Base-by-base conservation (phyloP, 352 stramenopile genomes). In the Phytophthora cactorum region DNA sequence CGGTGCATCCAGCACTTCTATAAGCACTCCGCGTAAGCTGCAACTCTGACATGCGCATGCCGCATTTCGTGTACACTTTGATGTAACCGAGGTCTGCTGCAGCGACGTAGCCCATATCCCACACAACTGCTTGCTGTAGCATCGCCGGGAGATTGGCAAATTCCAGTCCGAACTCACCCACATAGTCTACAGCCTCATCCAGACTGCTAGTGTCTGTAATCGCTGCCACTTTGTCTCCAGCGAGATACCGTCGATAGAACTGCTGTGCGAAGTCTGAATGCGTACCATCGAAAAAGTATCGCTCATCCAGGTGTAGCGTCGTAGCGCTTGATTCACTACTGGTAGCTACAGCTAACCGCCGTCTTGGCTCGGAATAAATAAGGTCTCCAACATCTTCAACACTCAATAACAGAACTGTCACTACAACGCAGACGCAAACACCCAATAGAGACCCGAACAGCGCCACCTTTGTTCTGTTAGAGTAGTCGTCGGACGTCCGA, bases 221-320 rank as follows among this genome's bases (percentile, higher is more conserved):
- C 15, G 49, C 31, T 3, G 49, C 44, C 5, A 41, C 29, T 41
- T 43, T 9, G 14, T 77, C 71, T 52, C 73, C 79, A 27, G 68
- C 63, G 10, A 85, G 39, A 59, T 77, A 82, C 38, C 78, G 69
- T 44, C 70, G 68, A 51, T 81, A 86, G 59, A 83, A 86, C 44
- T 88, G 79, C 51, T 86, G 72, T 11, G 75, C 75, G n/a, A 83
- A 81, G 58, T 88, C 77, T 4, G 79, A 81, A 50, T 82, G 75
- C 5, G 68, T 70, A 31, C 75, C 77, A 49, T 88, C 75, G 45
- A 86, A 81, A 46, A 57, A 28, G 55, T 82, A 84, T 47, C 65
- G 52, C n/a, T 84, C 71, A 27, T 78, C 66, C n/a, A 84, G 32
- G 11, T 74, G 66, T 45, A 87, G 45, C 28, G 34, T 69, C 27